These are phyloP conservation scores for Cryphonectria naterciae DNA, from an alignment of 2,329 filamentous ascomycete genomes.

Conservation along the genomic window DNA sequence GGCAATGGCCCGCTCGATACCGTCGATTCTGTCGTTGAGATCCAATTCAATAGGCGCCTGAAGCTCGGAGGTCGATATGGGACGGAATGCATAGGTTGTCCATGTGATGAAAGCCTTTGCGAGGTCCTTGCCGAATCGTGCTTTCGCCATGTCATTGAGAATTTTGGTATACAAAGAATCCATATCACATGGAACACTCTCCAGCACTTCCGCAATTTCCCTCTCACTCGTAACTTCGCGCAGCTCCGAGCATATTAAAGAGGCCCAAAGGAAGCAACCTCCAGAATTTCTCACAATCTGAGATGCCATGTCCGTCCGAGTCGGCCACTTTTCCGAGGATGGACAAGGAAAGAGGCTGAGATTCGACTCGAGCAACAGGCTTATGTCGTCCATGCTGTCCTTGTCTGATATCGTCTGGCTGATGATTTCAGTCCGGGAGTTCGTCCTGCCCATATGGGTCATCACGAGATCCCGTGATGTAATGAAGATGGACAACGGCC, in stretches of 20 bases:
- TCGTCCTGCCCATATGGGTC: conserved; percentile 8
- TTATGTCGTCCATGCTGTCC: conserved; percentile 34
- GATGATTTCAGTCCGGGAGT: conserved; percentile 26
- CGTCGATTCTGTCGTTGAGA: conserved; percentile 33
- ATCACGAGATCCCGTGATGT: conserved; percentile 35
- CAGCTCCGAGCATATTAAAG: conserved; percentile 35
- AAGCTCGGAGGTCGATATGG: conserved; percentile 34
- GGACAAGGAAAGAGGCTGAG: conserved; percentile 31
- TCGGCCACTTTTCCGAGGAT: conserved; percentile 18
- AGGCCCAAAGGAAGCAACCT: conserved; percentile 40
- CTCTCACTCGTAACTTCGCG: conserved; percentile 34
- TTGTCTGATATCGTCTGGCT: conserved; percentile 33
- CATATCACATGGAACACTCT: conserved; percentile 36
- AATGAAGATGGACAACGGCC: conserved; percentile 36
- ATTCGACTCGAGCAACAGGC: conserved; percentile 33
- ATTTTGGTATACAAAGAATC: conserved; percentile 36
- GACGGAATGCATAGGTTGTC: conserved; percentile 35
- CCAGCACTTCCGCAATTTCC: conserved; percentile 34
- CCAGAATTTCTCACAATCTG: conserved; percentile 34
- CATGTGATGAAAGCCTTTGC: conserved; percentile 36
- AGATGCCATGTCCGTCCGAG: conserved; percentile 23
- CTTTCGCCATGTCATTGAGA: conserved; percentile 33
- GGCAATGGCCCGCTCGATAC: conserved; percentile 33
- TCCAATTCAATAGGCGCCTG: conserved; percentile 35
- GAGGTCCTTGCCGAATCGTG: conserved; percentile 34